Base-by-base conservation (phyloP, 768 basidiomycete species). In the Tricholoma bakamatsutake region DNA sequence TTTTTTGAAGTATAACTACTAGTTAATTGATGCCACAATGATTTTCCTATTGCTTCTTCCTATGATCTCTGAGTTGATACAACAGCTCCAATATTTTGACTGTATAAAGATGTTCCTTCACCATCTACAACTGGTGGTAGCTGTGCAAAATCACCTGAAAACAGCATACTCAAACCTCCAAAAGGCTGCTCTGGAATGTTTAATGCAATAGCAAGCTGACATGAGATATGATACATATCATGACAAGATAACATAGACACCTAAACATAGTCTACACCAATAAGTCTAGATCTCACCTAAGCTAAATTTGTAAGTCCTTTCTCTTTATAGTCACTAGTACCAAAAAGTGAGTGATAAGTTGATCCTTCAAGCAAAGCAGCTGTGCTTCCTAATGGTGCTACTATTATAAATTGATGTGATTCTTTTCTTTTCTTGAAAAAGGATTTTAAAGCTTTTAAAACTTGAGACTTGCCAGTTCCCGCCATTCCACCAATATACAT, bases 191-290 rank as follows among this genome's bases (percentile, higher is more conserved):
- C 50, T 2, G 53, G 11, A 8, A 54, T 47, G 13, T 62, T 57
- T n/a, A 64, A 59, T 3, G 66, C 58, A n/a, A 52, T 55, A 18
- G 62, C 57, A 18, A 24, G 21, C 21, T 24, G 21, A 24, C 21
- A 24, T 24, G 21, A 24, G 3, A 24, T 24, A 24, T 3, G 46
- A 55, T 70, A 69, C 33, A 75, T 39, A 40, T 69, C 66, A 15
- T 48, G 17, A 46, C 70, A 71, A 1, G 66, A 24, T 0, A 76
- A 35, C 76, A 78, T 78, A 49, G 56, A 33, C 2, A 33, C 33
- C 33, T 33, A 74, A 0, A 77, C 53, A 61, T 73, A 72, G 4
- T 72, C 63, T 2, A 73, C 66, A 12, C 49, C 49, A 18, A 50
- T 17, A 33, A 50, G 30, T 13, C 30, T 33, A 9, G 12, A 33